Base-by-base conservation (phyloP, 2,329 filamentous ascomycete genomes). In the Westerdykella ornata region DNA sequence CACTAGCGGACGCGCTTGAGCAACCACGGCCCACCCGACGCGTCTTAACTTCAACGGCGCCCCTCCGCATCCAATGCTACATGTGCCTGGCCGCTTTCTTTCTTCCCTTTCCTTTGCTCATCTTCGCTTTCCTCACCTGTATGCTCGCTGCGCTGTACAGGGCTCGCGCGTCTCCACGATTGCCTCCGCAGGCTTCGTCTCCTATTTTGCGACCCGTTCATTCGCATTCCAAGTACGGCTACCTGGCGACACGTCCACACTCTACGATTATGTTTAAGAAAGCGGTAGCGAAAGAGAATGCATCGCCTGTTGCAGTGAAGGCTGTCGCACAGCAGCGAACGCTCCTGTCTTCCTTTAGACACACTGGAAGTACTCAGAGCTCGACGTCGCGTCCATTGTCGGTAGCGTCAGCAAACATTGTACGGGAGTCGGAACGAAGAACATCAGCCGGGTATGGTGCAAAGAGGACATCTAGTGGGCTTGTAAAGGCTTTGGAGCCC, bases 391-490 rank as follows among this genome's bases (percentile, higher is more conserved):
- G 57, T 45, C 57, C 62, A 7, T 46, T 63, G 38, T 51, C 56
- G 12, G 53, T 51, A 5, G 50, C 51, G 16, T 49, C 53, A 2
- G 54, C 59, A 16, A 69, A 67, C 42, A 57, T 59, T 1, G 48
- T 62, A 11, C 65, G 59, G 40, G 59, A 54, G 30, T 58, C 53
- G 32, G 37, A 41, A 8, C 41, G 42, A 46, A 5, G 40, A 42
- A 14, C 42, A 42, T n/a, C 48, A 39, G 12, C 18, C 48, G 26
- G 53, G 19, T 50, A 60, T 34, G 68, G 68, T 0, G 55, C 69
- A 31, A 75, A 75, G 59, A 57, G 72, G 36, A 71, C 64, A 5
- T 64, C 68, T 15, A 72, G 63, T 51, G 72, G 72, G 13, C 51
- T 74, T 18, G 67, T 66, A 13, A 74, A 74, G 54, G 62, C 61